Base-by-base conservation (phyloP, 495 filamentous ascomycete genomes). In the Annulohypoxylon stygium region DNA sequence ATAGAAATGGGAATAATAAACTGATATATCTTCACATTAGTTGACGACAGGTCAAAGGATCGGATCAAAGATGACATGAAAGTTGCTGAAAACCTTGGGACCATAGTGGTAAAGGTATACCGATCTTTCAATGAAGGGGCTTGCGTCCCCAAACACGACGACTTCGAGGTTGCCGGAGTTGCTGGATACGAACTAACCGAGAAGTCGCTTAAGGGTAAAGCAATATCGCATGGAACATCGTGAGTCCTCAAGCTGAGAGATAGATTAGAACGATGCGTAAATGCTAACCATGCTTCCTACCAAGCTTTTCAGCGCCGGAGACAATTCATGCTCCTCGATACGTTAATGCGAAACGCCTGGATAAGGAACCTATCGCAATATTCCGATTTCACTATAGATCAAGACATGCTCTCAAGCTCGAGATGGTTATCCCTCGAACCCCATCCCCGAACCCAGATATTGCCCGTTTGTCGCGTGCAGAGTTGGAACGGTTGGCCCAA, bases 341-440 rank as follows among this genome's bases (percentile, higher is more conserved):
- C 25, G 2, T 36, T 6, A 5, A 45, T 1, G 4, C 39, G 11
- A 4, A 0, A 0, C 8, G 37, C 14, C 4, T 65, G 7, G 47
- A 63, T 10, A 9, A 34, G 0, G 54, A 30, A 1, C 75, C 75
- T 7, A 69, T 76, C 25, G 73, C 66, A 12, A 12, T 71, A 2
- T 75, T 77, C 34, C 41, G 18, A 30, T 78, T 78, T 25, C 37
- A 73, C 30, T 78, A 78, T n/a, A 67, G 66, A 70, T 78, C 76
- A 0, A 73, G 57, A 77, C 75, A 73, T 70, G 72, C 75, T 34
- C 64, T 78, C 4, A 57, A 71, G 67, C 62, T 57, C 6, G 71
- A 70, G 50, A 66, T 77, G 67, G 43, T 78, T 16, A 75, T 78
- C n/a, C 76, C 76, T 63, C 62, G 74, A 33, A 37, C 62, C 0